phyloP scores from a whole-genome alignment of 176 grass and related monocot genomes.

The Avena eriantha region DNA sequence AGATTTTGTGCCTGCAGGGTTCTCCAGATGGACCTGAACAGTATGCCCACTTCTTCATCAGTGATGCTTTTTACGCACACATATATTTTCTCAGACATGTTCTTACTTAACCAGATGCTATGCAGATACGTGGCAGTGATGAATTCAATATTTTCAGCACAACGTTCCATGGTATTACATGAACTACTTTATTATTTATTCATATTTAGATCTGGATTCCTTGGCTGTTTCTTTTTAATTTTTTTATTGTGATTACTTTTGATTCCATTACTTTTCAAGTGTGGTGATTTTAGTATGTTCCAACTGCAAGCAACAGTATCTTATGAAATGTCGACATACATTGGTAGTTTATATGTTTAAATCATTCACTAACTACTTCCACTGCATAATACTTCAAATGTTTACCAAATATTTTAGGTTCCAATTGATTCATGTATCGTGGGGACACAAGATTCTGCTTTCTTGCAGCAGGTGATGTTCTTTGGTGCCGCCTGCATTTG shows the following conservation, averaged over 20 bases:
- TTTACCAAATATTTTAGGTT: conserved; percentile 56
- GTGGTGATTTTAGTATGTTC: conserved; percentile 1
- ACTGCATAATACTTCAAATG: not conserved
- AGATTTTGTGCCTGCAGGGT: conserved; percentile 96
- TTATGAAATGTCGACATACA: not conserved
- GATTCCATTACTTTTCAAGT: conserved; percentile 4
- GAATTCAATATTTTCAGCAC: conserved; percentile 99
- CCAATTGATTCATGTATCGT: conserved; percentile 97
- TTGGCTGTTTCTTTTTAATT: not conserved
- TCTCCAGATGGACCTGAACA: conserved; percentile 99
- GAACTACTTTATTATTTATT: not conserved
- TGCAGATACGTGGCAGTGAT: conserved; percentile 97
- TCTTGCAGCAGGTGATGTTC: conserved; percentile 80
- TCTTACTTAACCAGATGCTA: conserved; percentile 33
- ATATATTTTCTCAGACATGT: conserved; percentile 20
- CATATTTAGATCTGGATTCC: conserved; percentile 8
- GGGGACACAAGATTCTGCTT: conserved; percentile 89
- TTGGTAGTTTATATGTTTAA: conserved; percentile 16
- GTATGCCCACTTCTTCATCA: conserved; percentile 50
- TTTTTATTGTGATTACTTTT: not conserved
- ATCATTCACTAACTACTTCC: not conserved
- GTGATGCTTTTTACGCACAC: not conserved
- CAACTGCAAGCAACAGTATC: not conserved
- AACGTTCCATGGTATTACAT: conserved; percentile 78
- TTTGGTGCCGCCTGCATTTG: not conserved